Evolutionary conservation across 2,329 filamentous ascomycete genomes (phyloP).

Genomic region (Diaporthe destruens): DNA sequence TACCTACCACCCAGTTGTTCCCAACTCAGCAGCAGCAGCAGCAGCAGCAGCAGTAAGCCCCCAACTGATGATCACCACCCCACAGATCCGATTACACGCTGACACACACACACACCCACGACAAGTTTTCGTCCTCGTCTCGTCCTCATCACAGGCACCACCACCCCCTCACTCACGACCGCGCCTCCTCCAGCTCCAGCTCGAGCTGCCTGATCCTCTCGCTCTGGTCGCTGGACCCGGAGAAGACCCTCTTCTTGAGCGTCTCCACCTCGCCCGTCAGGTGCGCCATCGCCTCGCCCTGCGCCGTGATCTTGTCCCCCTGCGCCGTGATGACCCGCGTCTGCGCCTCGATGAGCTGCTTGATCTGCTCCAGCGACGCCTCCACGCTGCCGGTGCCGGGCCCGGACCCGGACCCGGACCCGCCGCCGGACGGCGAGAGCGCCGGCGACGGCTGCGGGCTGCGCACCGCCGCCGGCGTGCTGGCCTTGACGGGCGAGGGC

Average conservation of each 20-base stretch:
- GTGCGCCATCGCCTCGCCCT: slow-evolving; percentile 79
- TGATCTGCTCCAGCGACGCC: slow-evolving; percentile 80
- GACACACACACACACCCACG: neutral
- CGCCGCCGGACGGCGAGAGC: slow-evolving; percentile 55
- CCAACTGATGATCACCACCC: neutral
- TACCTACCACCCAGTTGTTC: neutral
- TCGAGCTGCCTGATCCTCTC: slow-evolving; percentile 77
- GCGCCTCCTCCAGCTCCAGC: slow-evolving; percentile 74
- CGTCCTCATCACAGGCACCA: neutral
- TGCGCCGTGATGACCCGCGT: slow-evolving; percentile 83
- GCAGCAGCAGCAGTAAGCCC: neutral
- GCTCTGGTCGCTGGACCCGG: slow-evolving; percentile 71
- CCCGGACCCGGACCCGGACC: no score
- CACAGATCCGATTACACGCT: slow-evolving; percentile 18
- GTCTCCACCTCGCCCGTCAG: slow-evolving; percentile 81
- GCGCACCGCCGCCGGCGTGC: slow-evolving; percentile 47
- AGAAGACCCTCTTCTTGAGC: slow-evolving; percentile 81
- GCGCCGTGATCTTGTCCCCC: slow-evolving; percentile 74
- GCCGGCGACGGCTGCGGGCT: slow-evolving; percentile 44
- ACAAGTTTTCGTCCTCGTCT: neutral
- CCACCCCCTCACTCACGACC: slow-evolving; percentile 57
- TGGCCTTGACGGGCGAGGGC: slow-evolving; percentile 48
- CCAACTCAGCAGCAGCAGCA: neutral
- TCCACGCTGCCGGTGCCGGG: slow-evolving; percentile 58
- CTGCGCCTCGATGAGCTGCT: slow-evolving; percentile 80